Base-by-base conservation (phyloP, 129 eudicot species). In the Pittosporum tobira region DNA sequence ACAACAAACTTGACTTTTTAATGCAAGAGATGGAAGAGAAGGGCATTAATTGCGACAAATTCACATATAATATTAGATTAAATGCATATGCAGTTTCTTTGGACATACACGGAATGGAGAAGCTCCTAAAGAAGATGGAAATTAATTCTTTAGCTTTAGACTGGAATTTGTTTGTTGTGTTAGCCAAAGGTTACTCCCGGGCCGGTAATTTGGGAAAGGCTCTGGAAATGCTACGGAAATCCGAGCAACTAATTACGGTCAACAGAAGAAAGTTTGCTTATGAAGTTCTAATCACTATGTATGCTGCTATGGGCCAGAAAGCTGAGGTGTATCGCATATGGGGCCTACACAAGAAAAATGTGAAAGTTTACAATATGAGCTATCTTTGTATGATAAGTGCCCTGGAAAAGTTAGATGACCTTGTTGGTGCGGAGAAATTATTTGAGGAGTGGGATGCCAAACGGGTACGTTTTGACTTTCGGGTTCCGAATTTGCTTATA, bases 271-370 rank as follows among this genome's bases (percentile, higher is more conserved):
- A 59, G 56, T 15, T 42, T 18, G 83, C 73, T 54, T 69, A 69
- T 57, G 70, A 69, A 37, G 34, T 50, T 43, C 71, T 79, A n/a
- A 65, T 83, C 62, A 72, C 74, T 13, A 59, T 75, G 26, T 75
- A 79, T 50, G 87, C 84, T 44, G 47, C 48, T 14, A 21, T 74
- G 10, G 83, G 83, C 3, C 51, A 60, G 40, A 73, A 67, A 76
- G 64, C 61, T 21, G 79, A 79, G 4, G 79, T 84, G 43, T 57
- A 59, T 64, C 87, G 87, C 5, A 48, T 84, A 20, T 84, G 93
- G 93, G 27, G 51, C 11, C 60, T 76, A 55, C 64, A 63, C 51
- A 76, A 76, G 73, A 67, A 58, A 22, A 43, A 49, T 46, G 75
- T 62, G 1, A 63, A 48, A 28, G 38, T 63, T 51, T 62, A 46